Percentiles rank a stretch among this genome's conserved stretches.
These are phyloP conservation scores for Ogataea salicorniae DNA, from an alignment of 805 yeast species.

Conservation along the genomic window DNA sequence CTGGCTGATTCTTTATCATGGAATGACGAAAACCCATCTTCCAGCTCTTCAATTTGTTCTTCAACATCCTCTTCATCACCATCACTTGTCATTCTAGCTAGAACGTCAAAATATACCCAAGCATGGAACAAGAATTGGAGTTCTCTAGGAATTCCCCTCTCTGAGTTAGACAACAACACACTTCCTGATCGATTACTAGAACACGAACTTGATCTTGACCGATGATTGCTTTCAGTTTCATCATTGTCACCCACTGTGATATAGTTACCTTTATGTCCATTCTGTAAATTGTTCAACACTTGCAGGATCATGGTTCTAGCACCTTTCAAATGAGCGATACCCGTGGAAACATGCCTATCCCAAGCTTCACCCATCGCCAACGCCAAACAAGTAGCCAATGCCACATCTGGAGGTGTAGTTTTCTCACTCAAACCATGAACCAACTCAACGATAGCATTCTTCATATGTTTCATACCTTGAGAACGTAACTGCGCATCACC, in stretches of 20 bases:
- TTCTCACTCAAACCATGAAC: conserved; percentile 48
- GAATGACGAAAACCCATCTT: background rate
- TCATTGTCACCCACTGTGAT: conserved; percentile 1
- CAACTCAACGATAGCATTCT: conserved; percentile 50
- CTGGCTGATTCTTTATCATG: background rate
- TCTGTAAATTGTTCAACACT: conserved; percentile 29
- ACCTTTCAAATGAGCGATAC: conserved; percentile 64
- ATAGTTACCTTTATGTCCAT: conserved; percentile 10
- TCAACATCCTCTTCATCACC: conserved; percentile 34
- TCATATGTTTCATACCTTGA: conserved; percentile 54
- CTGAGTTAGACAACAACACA: background rate
- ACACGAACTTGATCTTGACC: conserved; percentile 4
- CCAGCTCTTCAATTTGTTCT: conserved; percentile 1
- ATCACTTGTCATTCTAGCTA: conserved; percentile 59
- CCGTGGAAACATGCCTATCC: conserved; percentile 63
- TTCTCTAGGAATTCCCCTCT: conserved; percentile 32
- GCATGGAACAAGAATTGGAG: conserved; percentile 52
- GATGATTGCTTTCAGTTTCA: background rate
- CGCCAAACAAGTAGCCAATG: conserved; percentile 58
- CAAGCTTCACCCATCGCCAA: conserved; percentile 64
- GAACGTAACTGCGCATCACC: conserved; percentile 41
- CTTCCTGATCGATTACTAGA: conserved; percentile 3
- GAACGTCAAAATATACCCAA: conserved; percentile 66
- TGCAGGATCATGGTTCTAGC: conserved; percentile 57
- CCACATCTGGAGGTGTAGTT: conserved; percentile 57